Conservation (phyloP, 78 protist species). For the Emiliania huxleyi region DNA sequence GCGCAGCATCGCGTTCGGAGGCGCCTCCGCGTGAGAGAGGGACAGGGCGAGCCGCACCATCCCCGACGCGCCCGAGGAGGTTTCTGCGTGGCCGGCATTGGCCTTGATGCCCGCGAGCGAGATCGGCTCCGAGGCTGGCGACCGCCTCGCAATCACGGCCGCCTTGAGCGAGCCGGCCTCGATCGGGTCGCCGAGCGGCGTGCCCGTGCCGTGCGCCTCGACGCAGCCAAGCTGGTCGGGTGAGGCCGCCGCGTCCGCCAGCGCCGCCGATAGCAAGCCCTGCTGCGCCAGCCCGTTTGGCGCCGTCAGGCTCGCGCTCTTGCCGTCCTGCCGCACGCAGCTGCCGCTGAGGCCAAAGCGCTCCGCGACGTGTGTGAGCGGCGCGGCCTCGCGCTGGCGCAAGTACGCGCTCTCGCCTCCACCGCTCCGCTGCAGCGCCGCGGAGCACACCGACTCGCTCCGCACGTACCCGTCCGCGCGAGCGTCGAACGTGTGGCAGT, state of each 20-base stretch:
- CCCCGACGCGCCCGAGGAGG: constrained; percentile 24
- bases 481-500: constrained; percentile 69
- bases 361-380: neutral
- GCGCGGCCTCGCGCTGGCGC: neutral
- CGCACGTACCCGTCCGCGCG: constrained; percentile 84
- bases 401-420: no score
- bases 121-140: neutral
- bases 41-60: neutral
- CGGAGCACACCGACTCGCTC: constrained; percentile 73
- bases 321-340: constrained; percentile 65
- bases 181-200: constrained; percentile 4
- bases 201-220: constrained; percentile 7
- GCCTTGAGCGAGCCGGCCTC: neutral
- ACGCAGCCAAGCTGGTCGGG: neutral
- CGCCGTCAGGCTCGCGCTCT: constrained; percentile 51
- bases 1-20: neutral
- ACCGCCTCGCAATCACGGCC: neutral
- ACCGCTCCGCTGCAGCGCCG: neutral
- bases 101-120: constrained; percentile 64
- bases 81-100: constrained; percentile 74
- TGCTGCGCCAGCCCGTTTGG: constrained; percentile 69
- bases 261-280: constrained; percentile 40
- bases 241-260: neutral
- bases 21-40: neutral
- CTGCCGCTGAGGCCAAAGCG: neutral